Conservation (phyloP, 352 stramenopile species). For the Phytophthora macrochlamydospora region DNA sequence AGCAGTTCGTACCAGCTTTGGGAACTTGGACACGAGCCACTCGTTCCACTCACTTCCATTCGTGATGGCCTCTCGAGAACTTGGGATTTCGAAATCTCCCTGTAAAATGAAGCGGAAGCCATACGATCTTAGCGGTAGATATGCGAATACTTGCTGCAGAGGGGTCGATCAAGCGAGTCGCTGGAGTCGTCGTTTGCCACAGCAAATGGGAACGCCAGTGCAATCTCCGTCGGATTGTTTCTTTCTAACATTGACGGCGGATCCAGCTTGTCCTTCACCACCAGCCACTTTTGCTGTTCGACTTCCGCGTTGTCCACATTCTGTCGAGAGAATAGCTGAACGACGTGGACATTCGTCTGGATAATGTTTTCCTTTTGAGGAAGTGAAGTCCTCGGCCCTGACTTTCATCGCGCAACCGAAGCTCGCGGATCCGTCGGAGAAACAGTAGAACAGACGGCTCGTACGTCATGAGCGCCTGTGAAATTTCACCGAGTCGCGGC, state of each 20-base stretch:
- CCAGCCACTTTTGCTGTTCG: slow-evolving; percentile 61
- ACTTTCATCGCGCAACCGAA: slow-evolving; percentile 57
- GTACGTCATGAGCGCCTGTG: slow-evolving; percentile 63
- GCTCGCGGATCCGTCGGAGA: slow-evolving; percentile 66
- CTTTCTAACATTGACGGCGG: slow-evolving; percentile 27
- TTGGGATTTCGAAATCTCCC: slow-evolving; percentile 86
- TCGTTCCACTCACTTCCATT: slow-evolving; percentile 90
- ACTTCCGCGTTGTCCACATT: slow-evolving; percentile 11
- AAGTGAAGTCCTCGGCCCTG: slow-evolving; percentile 44
- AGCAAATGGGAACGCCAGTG: slow-evolving; percentile 53
- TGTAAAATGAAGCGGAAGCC: slow-evolving; percentile 89
- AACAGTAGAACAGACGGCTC: slow-evolving; percentile 86
- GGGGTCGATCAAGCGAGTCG: slow-evolving; percentile 35
- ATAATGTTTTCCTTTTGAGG: slow-evolving; percentile 47
- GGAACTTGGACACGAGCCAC: slow-evolving; percentile 81
- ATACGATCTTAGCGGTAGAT: slow-evolving; percentile 80
- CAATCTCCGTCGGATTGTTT: slow-evolving; percentile 53
- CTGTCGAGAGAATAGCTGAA: slow-evolving; percentile 47
- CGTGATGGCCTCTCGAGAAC: slow-evolving; percentile 82
- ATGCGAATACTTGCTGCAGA: slow-evolving; percentile 85
- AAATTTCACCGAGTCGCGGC: slow-evolving; percentile 57
- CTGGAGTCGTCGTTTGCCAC: slow-evolving; percentile 5
- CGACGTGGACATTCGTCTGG: slow-evolving; percentile 27
- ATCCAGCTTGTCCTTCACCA: slow-evolving; percentile 52
- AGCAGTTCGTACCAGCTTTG: slow-evolving; percentile 48